These are phyloP conservation scores for Oryza glumipatula DNA, from an alignment of 176 grass and related monocot genomes.

Conservation along the genomic window DNA sequence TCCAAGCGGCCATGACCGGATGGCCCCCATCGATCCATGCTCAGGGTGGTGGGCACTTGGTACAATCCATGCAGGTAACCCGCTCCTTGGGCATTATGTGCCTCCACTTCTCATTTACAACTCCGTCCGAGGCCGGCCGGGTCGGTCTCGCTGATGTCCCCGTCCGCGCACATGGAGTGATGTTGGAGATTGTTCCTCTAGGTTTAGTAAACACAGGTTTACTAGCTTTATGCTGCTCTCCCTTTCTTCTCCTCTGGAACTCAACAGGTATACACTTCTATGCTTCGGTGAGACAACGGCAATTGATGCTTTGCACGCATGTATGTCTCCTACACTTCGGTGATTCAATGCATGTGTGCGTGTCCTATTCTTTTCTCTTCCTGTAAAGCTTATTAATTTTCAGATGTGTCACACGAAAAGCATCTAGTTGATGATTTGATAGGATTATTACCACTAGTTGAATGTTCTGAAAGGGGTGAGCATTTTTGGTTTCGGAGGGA, in stretches of 20 bases:
- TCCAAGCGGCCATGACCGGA: slow-evolving; percentile 32
- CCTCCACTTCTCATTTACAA: slow-evolving; percentile 29
- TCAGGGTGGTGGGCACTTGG: slow-evolving; percentile 17
- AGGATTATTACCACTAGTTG: not conserved
- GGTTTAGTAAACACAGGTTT: not conserved
- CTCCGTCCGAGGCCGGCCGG: not conserved
- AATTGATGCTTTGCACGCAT: slow-evolving; percentile 27
- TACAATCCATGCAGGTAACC: slow-evolving; percentile 50
- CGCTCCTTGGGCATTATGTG: slow-evolving; percentile 53
- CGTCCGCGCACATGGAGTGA: slow-evolving; percentile 57
- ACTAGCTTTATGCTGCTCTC: slow-evolving; percentile 20
- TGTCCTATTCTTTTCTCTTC: slow-evolving; percentile 3
- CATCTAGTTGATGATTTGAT: not conserved
- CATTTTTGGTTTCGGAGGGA: slow-evolving; percentile 16
- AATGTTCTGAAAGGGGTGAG: slow-evolving; percentile 25
- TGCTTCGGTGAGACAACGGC: not conserved
- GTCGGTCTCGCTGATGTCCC: slow-evolving; percentile 43
- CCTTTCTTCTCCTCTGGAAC: not conserved
- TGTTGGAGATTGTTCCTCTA: slow-evolving; percentile 42
- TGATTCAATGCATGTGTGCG: not conserved
- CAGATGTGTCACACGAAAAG: slow-evolving; percentile 5
- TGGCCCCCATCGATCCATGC: not conserved
- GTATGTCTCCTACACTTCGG: slow-evolving; percentile 14
- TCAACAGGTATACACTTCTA: not conserved
- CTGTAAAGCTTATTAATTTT: not conserved